phyloP scores from a whole-genome alignment of 768 basidiomycete genomes.

The Crepidotus variabilis region DNA sequence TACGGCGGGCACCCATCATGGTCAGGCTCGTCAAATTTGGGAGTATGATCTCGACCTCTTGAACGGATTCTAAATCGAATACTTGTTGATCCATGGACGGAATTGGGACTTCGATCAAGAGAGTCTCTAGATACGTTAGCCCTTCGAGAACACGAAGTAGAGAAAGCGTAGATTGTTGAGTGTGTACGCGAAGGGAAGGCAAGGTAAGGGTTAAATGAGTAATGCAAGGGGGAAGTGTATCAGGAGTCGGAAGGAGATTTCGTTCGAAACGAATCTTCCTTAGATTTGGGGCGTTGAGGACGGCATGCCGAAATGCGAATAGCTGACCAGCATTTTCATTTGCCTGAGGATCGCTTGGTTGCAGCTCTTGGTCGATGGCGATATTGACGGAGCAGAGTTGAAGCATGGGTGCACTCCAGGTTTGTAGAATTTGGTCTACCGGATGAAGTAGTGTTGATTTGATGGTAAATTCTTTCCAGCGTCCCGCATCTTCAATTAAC shows the following conservation, averaged over 20 bases:
- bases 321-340: constrained; percentile 17
- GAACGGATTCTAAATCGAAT: constrained; percentile 18
- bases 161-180: constrained; percentile 18
- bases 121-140: constrained; percentile 34
- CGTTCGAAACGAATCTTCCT: constrained; percentile 28
- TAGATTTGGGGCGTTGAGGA: constrained; percentile 31
- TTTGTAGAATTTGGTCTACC: constrained; percentile 34
- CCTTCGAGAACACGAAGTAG: constrained; percentile 29
- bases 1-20: constrained; percentile 23
- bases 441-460: constrained; percentile 32
- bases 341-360: constrained; percentile 10
- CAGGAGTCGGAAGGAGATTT: constrained; percentile 29
- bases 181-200: constrained; percentile 14
- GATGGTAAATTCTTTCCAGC: constrained; percentile 44
- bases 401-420: constrained; percentile 31
- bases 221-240: constrained; percentile 29
- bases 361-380: constrained; percentile 27
- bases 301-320: constrained; percentile 23
- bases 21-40: constrained; percentile 23
- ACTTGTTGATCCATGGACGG: constrained; percentile 19
- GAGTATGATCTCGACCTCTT: constrained; percentile 16
- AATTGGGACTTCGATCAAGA: constrained; percentile 35
- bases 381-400: constrained; percentile 29
- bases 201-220: constrained; percentile 32
- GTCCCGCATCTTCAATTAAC: constrained; percentile 32